Conservation (phyloP, 2,329 filamentous ascomycete genomes). For the Fusarium liriodendri region DNA sequence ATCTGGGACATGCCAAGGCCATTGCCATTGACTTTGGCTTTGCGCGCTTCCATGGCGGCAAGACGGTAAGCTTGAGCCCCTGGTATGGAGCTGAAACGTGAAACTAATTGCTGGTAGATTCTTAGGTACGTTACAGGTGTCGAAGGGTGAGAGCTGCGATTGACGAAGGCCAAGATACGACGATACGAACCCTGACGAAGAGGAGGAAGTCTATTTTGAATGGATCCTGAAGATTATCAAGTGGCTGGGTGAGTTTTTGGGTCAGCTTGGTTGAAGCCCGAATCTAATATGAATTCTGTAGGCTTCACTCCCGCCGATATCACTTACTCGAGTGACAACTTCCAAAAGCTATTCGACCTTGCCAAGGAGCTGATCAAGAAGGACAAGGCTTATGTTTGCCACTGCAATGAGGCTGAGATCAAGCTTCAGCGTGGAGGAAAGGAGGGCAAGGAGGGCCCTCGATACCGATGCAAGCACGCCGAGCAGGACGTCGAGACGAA, state of each 20-base stretch:
- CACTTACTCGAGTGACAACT: conserved; percentile 92
- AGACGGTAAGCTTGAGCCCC: conserved; percentile 49
- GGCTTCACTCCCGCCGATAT: conserved; percentile 80
- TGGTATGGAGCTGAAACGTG: not conserved
- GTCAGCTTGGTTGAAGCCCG: not conserved
- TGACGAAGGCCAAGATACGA: conserved; percentile 73
- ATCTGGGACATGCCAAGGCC: conserved; percentile 94
- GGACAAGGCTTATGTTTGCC: conserved; percentile 84
- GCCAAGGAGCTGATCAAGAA: conserved; percentile 84
- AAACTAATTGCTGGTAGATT: conserved; percentile 41
- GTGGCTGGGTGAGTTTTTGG: conserved; percentile 70
- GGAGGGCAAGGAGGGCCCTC: conserved; percentile 69
- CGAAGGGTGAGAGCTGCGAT: not conserved
- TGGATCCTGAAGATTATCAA: conserved; percentile 89
- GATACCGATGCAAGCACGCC: conserved; percentile 85
- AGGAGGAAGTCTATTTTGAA: conserved; percentile 89
- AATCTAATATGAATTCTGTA: conserved; percentile 10
- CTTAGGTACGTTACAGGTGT: conserved; percentile 39
- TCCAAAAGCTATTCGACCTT: conserved; percentile 86
- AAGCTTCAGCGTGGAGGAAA: conserved; percentile 88
- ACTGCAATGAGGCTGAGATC: conserved; percentile 85
- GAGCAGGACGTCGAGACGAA: conserved; percentile 80
- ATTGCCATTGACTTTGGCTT: conserved; percentile 98
- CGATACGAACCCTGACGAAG: conserved; percentile 94
- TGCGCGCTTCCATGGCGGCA: conserved; percentile 83